Evolutionary conservation across 768 basidiomycete species (phyloP).

Genomic region (Lentinula lateritia): DNA sequence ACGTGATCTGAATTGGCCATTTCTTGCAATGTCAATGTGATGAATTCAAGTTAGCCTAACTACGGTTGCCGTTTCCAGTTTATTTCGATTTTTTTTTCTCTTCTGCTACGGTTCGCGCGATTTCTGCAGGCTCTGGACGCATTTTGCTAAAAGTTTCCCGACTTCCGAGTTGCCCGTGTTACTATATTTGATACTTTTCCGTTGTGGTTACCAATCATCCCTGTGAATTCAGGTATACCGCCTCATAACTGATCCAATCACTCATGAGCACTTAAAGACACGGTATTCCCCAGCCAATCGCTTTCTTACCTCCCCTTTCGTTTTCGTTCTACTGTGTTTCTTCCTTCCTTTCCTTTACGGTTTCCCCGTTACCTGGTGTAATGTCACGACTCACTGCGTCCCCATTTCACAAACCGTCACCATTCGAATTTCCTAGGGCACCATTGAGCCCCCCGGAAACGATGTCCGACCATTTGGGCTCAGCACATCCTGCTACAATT

Average conservation of each 20-base stretch:
- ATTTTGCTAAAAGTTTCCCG: too few relatives aligned
- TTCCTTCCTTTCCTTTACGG: conserved; percentile 7
- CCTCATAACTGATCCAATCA: conserved; percentile 8
- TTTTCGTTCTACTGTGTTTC: conserved; percentile 4
- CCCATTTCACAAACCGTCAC: conserved; percentile 39
- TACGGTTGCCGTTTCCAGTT: neutral
- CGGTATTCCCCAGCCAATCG: conserved; percentile 3
- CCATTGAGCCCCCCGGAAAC: conserved; percentile 40
- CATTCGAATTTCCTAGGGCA: conserved; percentile 37
- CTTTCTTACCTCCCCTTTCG: conserved; percentile 5
- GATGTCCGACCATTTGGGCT: conserved; percentile 16
- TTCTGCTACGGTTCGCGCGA: neutral
- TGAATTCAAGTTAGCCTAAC: too few relatives aligned
- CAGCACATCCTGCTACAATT: conserved; percentile 8
- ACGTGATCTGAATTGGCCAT: neutral
- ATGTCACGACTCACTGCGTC: conserved; percentile 41
- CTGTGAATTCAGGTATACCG: conserved; percentile 6
- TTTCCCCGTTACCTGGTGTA: conserved; percentile 9
- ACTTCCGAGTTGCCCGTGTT: neutral
- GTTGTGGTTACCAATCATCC: neutral
- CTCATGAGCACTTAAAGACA: conserved; percentile 2
- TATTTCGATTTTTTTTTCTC: neutral
- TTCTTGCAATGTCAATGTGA: neutral
- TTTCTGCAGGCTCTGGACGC: neutral
- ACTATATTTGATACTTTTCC: neutral